Evolutionary conservation across 2,329 filamentous ascomycete species (phyloP), one percentile per base, ranked within the genome.

Genomic region (Ophiostoma himal-ulmi): DNA sequence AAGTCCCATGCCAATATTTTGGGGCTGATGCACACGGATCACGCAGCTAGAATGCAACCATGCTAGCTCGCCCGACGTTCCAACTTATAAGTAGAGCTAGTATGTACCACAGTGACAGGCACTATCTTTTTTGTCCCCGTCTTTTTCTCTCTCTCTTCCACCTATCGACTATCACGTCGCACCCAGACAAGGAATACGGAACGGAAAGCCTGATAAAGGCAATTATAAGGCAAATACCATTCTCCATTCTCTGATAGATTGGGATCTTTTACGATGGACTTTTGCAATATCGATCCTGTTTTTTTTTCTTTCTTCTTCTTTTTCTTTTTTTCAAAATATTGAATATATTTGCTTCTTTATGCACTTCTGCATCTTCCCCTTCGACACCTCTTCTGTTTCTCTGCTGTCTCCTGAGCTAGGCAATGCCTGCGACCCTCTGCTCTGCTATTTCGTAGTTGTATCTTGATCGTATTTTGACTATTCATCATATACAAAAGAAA

Each of bases 21-120:
- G 52, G 52, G 52, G 52, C 22, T 57, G 52, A 57, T 57, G 52
- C 52, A 57, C 52, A 54, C 48, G 8, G 52, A 57, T 57, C 52
- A 57, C 52, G 26, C 52, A 48, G 44, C 44, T 48, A 48, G 44
- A 17, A 48, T 57, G 52, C 52, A 57, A 57, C 52, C 52, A 57
- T 22, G 52, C 22, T 26, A 57, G 52, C n/a, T 26, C n/a, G n/a
- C 52, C 52, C 10, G 22, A 57, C 52, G 52, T 57, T 57, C n/a
- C n/a, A 57, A 11, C n/a, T 26, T 57, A 26, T n/a, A 57, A 57
- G 52, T 48, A 10, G 8, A 39, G 37, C 11, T 10, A 39, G 37
- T 39, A 37, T 37, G 36, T 37, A 39, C 11, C 30, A 30, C 30
- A 30, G 30, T 30, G 30, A 30, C 30, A 30, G 3, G 30, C 41